phyloP scores from a whole-genome alignment of 2,329 filamentous ascomycete genomes.

The Achaetomium macrosporum region DNA sequence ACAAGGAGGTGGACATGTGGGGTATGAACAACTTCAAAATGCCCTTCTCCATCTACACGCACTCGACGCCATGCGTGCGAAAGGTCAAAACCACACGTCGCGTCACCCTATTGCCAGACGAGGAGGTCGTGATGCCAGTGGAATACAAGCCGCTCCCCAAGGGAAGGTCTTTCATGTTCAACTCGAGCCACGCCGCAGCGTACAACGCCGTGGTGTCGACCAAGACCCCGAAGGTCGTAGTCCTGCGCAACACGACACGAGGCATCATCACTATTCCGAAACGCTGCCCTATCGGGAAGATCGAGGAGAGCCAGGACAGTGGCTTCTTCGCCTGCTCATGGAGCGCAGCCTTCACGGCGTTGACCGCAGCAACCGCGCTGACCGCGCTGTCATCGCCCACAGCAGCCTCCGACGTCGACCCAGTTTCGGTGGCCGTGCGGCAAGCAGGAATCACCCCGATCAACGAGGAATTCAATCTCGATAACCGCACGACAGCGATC shows the following conservation, averaged over 20 bases:
- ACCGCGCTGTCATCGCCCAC: background rate
- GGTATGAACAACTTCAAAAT: background rate
- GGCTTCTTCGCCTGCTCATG: background rate
- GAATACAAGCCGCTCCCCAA: background rate
- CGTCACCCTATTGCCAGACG: background rate
- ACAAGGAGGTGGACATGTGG: background rate
- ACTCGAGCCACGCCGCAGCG: background rate
- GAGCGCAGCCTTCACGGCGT: background rate
- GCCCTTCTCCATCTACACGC: background rate
- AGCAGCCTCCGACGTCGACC: background rate
- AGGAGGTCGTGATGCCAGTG: background rate
- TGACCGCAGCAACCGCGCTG: background rate
- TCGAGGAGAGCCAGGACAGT: background rate
- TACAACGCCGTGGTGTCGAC: background rate
- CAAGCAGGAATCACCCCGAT: background rate
- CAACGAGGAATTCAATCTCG: background rate
- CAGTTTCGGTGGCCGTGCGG: background rate
- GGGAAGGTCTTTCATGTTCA: background rate
- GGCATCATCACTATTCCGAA: too few relatives aligned
- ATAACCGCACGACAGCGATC: background rate
- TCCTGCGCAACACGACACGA: background rate
- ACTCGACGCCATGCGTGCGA: background rate
- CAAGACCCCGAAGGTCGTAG: background rate
- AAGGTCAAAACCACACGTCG: background rate
- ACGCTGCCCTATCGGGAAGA: background rate